Evolutionary conservation across 768 basidiomycete species (phyloP).

Genomic region (Brasilioporus rufonigricans): DNA sequence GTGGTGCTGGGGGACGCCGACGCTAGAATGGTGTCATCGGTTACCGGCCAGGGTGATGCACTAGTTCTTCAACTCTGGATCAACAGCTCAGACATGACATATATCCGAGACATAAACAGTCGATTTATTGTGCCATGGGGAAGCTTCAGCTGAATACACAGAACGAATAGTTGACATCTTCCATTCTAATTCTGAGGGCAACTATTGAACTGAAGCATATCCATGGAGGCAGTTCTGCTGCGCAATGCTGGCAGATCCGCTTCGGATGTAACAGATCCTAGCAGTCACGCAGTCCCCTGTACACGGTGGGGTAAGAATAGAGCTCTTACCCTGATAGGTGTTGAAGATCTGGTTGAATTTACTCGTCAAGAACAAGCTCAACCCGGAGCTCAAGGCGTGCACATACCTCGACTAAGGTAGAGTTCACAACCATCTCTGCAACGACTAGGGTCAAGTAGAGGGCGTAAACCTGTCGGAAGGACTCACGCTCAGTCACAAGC

Average conservation of each 20-base stretch:
- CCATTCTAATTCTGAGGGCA: no score
- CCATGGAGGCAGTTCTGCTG: constrained; percentile 56
- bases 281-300: constrained; percentile 60
- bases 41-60: background rate
- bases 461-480: no score
- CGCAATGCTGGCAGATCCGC: constrained; percentile 64
- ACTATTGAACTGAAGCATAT: constrained; percentile 62
- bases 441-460: background rate
- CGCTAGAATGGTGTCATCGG: constrained; percentile 23
- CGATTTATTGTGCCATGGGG: background rate
- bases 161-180: background rate
- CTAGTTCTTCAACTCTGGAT: constrained; percentile 12
- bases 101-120: background rate
- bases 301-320: constrained; percentile 52
- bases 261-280: constrained; percentile 76
- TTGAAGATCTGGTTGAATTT: constrained; percentile 56
- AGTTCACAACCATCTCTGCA: constrained; percentile 57
- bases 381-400: background rate
- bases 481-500: constrained; percentile 66
- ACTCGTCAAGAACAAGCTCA: constrained; percentile 2
- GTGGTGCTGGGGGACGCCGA: constrained; percentile 56
- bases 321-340: constrained; percentile 69
- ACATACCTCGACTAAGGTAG: constrained; percentile 57
- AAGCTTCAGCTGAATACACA: background rate
- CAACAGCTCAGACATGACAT: constrained; percentile 6